Base-by-base conservation (phyloP, 2,329 filamentous ascomycete species). In the Chrysoporthe deuterocubensis region DNA sequence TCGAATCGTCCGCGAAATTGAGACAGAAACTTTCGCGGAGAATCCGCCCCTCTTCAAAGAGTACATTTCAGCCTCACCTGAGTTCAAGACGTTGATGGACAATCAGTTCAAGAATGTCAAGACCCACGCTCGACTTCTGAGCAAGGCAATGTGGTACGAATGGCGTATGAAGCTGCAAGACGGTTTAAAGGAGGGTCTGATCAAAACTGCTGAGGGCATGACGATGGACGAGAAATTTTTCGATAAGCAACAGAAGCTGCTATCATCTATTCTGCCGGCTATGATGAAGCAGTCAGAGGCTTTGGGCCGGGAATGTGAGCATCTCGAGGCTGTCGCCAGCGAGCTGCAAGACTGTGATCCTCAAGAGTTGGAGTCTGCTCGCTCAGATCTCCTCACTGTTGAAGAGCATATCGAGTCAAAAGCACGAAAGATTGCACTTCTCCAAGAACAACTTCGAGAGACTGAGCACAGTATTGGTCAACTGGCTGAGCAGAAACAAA, bases 41-140 rank as follows among this genome's bases (percentile, higher is more conserved):
- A 97, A 97, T 74, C 96, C 96, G 9, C 89, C 93, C 0, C 84
- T 99, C 1, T 97, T 99, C 80, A 89, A 89, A 68, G 96, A 98
- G 76, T 99, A 99, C 76, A 89, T 96, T 71, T 90, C 90, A 11
- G 95, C 95, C 37, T 87, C 92, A 0, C 88, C 93, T 0, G 93
- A 96, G 70, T 89, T 97, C 76, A 94, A 92, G 75, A 81, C 88
- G 3, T 85, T 96, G 64, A 96, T 99, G 90, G 95, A 99, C 80
- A 96, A 92, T 72, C 94, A 98, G 76, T 96, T 99, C 83, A 96
- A 97, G 78, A 97, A 98, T 75, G 92, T 97, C 78, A 98, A 97
- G 82, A 94, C 93, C 0, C 92, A 97, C 77, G 93, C 95, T 18
- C 88, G 96, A 37, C 85, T 97, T 16, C 83, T 94, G 63, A 97